A percentile compares a stretch with the other conserved stretches of the same genome.
phyloP scores from a whole-genome alignment of 2,329 filamentous ascomycete genomes.

The Sporothrix humicola region DNA sequence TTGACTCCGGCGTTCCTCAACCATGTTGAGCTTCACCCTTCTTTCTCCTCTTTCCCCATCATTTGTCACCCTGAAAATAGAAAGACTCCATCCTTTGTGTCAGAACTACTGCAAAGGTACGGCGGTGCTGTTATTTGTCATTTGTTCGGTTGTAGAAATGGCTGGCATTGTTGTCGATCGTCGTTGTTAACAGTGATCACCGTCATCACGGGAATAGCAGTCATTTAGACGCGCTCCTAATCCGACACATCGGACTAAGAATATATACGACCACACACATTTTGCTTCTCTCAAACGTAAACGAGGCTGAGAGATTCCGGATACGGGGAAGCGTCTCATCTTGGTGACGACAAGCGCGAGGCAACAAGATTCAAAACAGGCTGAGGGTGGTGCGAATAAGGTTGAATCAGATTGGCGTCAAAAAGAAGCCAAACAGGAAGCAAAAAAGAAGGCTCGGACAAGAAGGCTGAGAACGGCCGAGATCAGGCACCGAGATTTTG shows the following conservation, averaged over 20 bases:
- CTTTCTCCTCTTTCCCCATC: background rate
- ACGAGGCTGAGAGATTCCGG: background rate
- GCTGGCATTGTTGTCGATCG: background rate
- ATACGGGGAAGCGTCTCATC: background rate
- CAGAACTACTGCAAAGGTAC: background rate
- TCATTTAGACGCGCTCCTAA: background rate
- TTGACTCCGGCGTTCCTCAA: background rate
- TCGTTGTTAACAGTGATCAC: no score
- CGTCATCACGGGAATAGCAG: background rate
- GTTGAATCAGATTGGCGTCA: no score
- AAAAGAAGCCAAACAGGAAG: background rate
- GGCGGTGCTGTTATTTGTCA: background rate
- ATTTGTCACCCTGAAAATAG: background rate
- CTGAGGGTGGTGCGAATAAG: no score
- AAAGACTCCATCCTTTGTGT: background rate
- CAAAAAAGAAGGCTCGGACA: no score
- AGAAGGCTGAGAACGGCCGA: no score
- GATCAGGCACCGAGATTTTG: background rate
- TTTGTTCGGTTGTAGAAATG: background rate
- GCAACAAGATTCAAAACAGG: conserved; percentile 1
- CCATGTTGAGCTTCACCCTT: background rate
- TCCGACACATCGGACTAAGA: background rate
- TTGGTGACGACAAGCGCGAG: conserved; percentile 9
- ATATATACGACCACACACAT: no score
- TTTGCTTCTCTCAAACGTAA: background rate